Evolutionary conservation across 768 basidiomycete species (phyloP).

Genomic region (Trametes villosa): DNA sequence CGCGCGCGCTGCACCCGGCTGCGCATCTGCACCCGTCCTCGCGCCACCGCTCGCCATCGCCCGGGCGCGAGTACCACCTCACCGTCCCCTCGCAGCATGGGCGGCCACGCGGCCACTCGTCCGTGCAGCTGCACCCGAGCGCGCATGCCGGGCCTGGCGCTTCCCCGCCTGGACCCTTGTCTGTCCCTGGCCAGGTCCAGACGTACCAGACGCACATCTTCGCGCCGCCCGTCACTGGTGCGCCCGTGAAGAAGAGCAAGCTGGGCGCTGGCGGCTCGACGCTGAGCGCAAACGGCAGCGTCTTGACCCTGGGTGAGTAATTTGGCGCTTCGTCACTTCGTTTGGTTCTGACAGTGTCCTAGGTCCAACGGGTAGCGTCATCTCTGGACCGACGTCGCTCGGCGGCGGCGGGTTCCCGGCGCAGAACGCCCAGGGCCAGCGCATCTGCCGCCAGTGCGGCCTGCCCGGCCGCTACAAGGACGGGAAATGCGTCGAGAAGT

Average conservation of each 20-base stretch:
- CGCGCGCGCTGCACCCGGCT: conserved; percentile 36
- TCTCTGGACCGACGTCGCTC: conserved; percentile 28
- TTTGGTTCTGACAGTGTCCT: conserved; percentile 1
- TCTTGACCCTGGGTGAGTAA: conserved; percentile 29
- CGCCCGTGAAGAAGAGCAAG: conserved; percentile 70
- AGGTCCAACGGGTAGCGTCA: conserved; percentile 30
- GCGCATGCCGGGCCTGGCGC: conserved; percentile 19
- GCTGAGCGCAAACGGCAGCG: conserved; percentile 26
- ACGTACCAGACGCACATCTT: conserved; percentile 72
- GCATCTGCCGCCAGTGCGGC: conserved; percentile 79
- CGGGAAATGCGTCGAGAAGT: conserved; percentile 85
- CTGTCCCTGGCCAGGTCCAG: conserved; percentile 42
- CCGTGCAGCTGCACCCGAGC: conserved; percentile 24
- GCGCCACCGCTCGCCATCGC: conserved; percentile 30
- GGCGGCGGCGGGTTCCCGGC: conserved; percentile 39
- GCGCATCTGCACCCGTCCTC: conserved; percentile 23
- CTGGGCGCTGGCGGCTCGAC: conserved; percentile 4
- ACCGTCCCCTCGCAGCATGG: conserved; percentile 22
- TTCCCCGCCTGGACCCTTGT: conserved; percentile 33
- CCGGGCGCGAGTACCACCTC: conserved; percentile 22
- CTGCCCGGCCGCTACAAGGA: conserved; percentile 79
- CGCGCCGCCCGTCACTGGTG: conserved; percentile 73
- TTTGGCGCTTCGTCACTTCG: background rate
- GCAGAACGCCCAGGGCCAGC: conserved; percentile 57
- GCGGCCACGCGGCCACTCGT: conserved; percentile 25